These are phyloP conservation scores for Boletus pseudopeckii DNA, from an alignment of 768 basidiomycete genomes.

Conservation along the genomic window DNA sequence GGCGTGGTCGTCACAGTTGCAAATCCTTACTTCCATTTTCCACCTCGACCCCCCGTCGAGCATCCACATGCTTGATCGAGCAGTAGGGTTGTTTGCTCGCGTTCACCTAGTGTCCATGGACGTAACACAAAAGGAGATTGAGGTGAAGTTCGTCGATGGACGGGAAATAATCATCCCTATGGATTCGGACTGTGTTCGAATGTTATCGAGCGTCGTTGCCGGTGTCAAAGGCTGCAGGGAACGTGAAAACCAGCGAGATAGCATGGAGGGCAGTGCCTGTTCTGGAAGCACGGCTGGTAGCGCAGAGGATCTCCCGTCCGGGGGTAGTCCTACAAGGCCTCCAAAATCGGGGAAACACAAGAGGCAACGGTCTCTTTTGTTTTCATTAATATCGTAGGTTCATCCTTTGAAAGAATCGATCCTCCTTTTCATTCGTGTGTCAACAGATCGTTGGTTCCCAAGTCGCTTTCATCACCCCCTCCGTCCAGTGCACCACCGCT, in stretches of 20 bases:
- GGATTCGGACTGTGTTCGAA: slow-evolving; percentile 37
- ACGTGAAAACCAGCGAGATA: slow-evolving; percentile 27
- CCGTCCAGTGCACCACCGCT: slow-evolving; percentile 27
- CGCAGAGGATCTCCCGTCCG: slow-evolving; percentile 15
- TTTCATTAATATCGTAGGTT: slow-evolving; percentile 60
- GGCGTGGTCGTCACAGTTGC: slow-evolving; percentile 55
- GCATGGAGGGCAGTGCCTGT: slow-evolving; percentile 29
- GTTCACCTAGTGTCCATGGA: slow-evolving; percentile 64
- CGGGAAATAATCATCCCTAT: slow-evolving; percentile 47
- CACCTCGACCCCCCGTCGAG: slow-evolving; percentile 50
- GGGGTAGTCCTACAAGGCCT: slow-evolving; percentile 22
- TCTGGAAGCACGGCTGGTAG: slow-evolving; percentile 17
- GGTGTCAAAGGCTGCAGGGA: slow-evolving; percentile 52
- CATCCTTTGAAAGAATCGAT: background rate
- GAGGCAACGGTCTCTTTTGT: slow-evolving; percentile 67
- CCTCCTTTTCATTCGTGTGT: background rate
- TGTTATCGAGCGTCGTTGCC: slow-evolving; percentile 48
- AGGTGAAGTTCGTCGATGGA: slow-evolving; percentile 59
- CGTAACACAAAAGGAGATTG: slow-evolving; percentile 42
- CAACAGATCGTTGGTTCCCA: slow-evolving; percentile 31
- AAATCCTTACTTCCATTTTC: slow-evolving; percentile 44
- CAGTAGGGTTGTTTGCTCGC: slow-evolving; percentile 53
- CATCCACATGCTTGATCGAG: slow-evolving; percentile 58
- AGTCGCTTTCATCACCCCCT: slow-evolving; percentile 26
- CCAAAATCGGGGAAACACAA: slow-evolving; percentile 51